A percentile compares a stretch with the other conserved stretches of the same genome.
Evolutionary conservation across 2,329 filamentous ascomycete genomes (phyloP).

Genomic region (Ramularia endophylla): DNA sequence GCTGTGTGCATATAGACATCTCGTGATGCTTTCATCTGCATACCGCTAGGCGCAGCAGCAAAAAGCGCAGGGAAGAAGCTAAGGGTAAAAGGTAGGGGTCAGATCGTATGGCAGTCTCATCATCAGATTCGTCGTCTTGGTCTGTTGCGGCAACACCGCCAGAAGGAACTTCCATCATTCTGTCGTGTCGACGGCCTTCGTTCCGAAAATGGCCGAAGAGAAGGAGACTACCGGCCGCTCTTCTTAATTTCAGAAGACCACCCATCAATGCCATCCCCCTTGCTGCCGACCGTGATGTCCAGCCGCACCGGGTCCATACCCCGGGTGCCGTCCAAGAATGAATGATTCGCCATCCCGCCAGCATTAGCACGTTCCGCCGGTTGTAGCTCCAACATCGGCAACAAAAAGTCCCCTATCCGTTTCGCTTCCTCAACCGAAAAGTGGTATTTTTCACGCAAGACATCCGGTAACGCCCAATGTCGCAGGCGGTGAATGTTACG

Average conservation of each 20-base stretch:
- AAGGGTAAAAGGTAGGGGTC: too few relatives aligned
- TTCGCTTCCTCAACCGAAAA: conserved; percentile 78
- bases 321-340: conserved; percentile 75
- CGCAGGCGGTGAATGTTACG: conserved; percentile 95
- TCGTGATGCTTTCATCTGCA: conserved; percentile 1
- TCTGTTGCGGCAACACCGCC: not conserved
- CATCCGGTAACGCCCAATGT: conserved; percentile 92
- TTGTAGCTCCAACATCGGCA: conserved; percentile 84
- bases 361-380: conserved; percentile 90
- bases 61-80: too few relatives aligned
- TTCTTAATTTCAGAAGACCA: conserved; percentile 83
- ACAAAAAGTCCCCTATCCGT: conserved; percentile 73
- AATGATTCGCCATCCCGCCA: conserved; percentile 84
- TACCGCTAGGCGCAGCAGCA: not conserved
- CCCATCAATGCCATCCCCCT: conserved; percentile 87
- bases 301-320: conserved; percentile 81
- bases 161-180: too few relatives aligned
- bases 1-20: conserved; percentile 4
- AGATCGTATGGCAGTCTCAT: not conserved
- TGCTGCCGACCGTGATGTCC: conserved; percentile 69
- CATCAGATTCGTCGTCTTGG: not conserved
- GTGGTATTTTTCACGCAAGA: conserved; percentile 94
- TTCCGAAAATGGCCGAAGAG: conserved; percentile 39
- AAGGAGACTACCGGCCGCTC: conserved; percentile 41
- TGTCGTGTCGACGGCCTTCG: not conserved